Percentiles rank a stretch among this genome's conserved stretches.
phyloP scores from a whole-genome alignment of 2,329 filamentous ascomycete genomes.

The Cladosporium sp. region DNA sequence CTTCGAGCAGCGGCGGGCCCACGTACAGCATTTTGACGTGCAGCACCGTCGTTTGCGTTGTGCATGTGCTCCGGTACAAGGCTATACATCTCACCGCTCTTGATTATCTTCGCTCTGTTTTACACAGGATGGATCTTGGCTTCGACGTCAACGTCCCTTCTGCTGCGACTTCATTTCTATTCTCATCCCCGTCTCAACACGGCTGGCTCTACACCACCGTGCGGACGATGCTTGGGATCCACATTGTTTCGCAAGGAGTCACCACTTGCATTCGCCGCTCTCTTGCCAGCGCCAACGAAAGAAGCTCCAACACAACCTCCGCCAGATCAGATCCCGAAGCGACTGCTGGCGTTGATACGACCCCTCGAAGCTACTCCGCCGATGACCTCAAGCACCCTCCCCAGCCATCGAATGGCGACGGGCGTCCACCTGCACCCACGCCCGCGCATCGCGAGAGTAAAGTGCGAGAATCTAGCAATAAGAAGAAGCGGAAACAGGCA shows the following conservation, averaged over 20 bases:
- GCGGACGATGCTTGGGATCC: slow-evolving; percentile 38
- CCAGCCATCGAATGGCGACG: slow-evolving; percentile 43
- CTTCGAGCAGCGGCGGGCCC: slow-evolving; percentile 65
- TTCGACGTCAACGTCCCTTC: slow-evolving; percentile 33
- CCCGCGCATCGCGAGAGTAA: slow-evolving; percentile 54
- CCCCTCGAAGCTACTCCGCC: slow-evolving; percentile 19
- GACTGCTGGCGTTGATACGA: slow-evolving; percentile 26
- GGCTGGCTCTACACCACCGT: slow-evolving; percentile 35
- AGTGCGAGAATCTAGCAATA: slow-evolving; percentile 62
- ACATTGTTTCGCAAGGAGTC: slow-evolving; percentile 40
- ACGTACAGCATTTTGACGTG: slow-evolving; percentile 72
- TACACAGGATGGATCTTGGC: slow-evolving; percentile 38
- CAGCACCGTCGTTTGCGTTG: slow-evolving; percentile 63
- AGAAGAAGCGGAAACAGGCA: slow-evolving; percentile 87
- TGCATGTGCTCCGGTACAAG: slow-evolving; percentile 56
- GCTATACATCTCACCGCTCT: slow-evolving; percentile 40
- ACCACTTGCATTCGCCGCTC: slow-evolving; percentile 38
- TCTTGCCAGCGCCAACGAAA: slow-evolving; percentile 38
- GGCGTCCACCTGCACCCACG: slow-evolving; percentile 52
- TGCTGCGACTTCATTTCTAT: slow-evolving; percentile 34
- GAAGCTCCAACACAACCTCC: slow-evolving; percentile 30
- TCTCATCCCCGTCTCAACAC: slow-evolving; percentile 32
- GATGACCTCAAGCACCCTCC: slow-evolving; percentile 30
- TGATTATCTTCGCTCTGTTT: slow-evolving; percentile 39
- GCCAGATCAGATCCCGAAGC: slow-evolving; percentile 35